phyloP scores from a whole-genome alignment of 2,329 filamentous ascomycete genomes.

The Fusarium continuum region DNA sequence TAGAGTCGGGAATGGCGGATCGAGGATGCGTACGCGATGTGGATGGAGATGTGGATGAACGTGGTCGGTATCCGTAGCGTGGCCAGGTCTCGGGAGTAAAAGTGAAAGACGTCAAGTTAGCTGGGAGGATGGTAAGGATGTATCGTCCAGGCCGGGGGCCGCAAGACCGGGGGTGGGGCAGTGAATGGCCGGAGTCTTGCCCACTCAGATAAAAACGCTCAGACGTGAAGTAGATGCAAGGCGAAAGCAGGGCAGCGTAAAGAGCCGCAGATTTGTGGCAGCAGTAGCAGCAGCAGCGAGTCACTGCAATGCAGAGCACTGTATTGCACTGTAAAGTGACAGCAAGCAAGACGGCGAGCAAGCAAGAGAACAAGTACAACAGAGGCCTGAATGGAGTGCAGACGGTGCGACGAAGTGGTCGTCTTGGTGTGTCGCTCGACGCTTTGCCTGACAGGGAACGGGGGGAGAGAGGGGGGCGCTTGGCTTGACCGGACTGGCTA shows the following conservation, averaged over 20 bases:
- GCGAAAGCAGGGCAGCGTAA: slow-evolving; percentile 17
- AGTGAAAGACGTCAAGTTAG: slow-evolving; percentile 46
- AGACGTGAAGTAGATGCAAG: slow-evolving; percentile 35
- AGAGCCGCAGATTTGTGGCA: not conserved
- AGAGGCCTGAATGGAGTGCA: slow-evolving; percentile 28
- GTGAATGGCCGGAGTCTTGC: slow-evolving; percentile 33
- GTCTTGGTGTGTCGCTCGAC: slow-evolving; percentile 33
- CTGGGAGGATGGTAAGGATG: slow-evolving; percentile 36
- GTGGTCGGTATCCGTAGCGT: slow-evolving; percentile 29
- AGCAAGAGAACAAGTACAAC: not conserved
- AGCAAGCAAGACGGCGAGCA: not conserved
- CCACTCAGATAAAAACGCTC: slow-evolving; percentile 41
- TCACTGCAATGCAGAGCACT: not conserved
- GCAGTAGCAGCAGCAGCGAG: not conserved
- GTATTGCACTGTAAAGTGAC: not conserved
- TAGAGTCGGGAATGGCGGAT: slow-evolving; percentile 16
- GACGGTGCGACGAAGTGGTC: slow-evolving; percentile 28
- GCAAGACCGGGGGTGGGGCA: slow-evolving; percentile 44
- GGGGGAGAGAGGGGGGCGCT: slow-evolving; percentile 28
- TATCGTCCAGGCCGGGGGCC: slow-evolving; percentile 40
- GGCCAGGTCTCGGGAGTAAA: slow-evolving; percentile 40
- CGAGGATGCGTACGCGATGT: slow-evolving; percentile 31
- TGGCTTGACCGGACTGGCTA: slow-evolving; percentile 20
- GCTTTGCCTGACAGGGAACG: slow-evolving; percentile 40
- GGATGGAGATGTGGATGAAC: slow-evolving; percentile 29